Percentiles rank a stretch among this genome's conserved stretches.
phyloP scores from a whole-genome alignment of 1,284 basidiomycete genomes.

The Fomes fomentarius region DNA sequence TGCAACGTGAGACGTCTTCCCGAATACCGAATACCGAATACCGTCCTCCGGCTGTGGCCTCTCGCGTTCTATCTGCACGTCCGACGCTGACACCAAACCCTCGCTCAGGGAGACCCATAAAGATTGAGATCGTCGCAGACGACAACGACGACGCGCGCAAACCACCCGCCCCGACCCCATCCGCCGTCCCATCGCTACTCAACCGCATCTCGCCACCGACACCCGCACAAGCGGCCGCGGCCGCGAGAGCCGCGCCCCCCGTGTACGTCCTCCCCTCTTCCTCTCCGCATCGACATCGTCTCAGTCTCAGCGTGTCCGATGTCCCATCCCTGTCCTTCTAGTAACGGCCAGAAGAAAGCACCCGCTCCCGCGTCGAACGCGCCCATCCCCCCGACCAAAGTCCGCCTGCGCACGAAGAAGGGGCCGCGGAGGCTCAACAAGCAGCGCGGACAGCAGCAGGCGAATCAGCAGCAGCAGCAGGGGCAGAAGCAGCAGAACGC shows the following conservation, averaged over 20 bases:
- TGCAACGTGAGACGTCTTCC: background rate
- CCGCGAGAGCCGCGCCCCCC: background rate
- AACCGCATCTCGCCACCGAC: constrained; percentile 33
- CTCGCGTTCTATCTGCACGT: background rate
- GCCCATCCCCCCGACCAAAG: constrained; percentile 21
- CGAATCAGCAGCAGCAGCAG: constrained; percentile 10
- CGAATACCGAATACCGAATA: background rate
- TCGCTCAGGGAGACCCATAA: constrained; percentile 72
- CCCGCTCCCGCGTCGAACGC: background rate
- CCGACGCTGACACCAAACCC: background rate
- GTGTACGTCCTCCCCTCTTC: background rate
- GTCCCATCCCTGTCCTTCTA: too few relatives aligned
- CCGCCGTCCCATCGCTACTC: constrained; percentile 39
- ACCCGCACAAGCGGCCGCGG: background rate
- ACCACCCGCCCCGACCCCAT: constrained; percentile 18
- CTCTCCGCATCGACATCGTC: background rate
- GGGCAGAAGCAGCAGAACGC: background rate
- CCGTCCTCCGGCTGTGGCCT: too few relatives aligned
- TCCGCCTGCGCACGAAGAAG: constrained; percentile 54
- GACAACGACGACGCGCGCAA: constrained; percentile 30
- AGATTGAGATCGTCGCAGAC: constrained; percentile 68
- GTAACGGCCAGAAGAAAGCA: constrained; percentile 1
- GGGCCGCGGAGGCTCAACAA: constrained; percentile 70
- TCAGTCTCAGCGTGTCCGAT: too few relatives aligned
- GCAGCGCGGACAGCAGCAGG: constrained; percentile 28